These are phyloP conservation scores for Phtheirospermum japonicum DNA, from an alignment of 257 asterid species.

Conservation along the genomic window DNA sequence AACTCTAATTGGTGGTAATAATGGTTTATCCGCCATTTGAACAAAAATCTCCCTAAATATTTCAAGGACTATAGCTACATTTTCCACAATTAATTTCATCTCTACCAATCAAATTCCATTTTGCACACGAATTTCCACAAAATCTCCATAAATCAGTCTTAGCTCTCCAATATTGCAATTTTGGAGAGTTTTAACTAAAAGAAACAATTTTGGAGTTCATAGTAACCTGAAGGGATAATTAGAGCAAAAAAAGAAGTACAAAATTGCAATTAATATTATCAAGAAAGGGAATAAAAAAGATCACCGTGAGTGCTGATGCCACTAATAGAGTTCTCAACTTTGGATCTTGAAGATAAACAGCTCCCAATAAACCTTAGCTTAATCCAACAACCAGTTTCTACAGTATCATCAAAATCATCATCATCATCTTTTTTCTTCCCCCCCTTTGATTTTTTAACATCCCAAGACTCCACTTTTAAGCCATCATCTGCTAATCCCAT, in stretches of 20 bases:
- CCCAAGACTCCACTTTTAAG: constrained; percentile 50
- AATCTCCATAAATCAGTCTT: constrained; percentile 6
- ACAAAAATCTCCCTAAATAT: background rate
- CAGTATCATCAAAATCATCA: constrained; percentile 29
- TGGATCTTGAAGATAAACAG: constrained; percentile 97
- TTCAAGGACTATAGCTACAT: constrained; percentile 13
- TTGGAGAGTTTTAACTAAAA: background rate
- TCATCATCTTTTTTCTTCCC: constrained; percentile 37
- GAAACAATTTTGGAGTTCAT: background rate
- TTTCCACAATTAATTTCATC: background rate
- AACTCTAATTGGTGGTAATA: no score
- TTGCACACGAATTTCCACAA: constrained; percentile 2
- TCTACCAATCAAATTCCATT: background rate
- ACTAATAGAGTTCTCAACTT: constrained; percentile 88
- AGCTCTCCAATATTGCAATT: background rate
- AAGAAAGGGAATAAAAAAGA: background rate
- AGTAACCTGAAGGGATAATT: background rate
- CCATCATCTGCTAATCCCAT: constrained; percentile 70
- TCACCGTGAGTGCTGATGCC: constrained; percentile 89
- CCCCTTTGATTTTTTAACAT: constrained; percentile 44
- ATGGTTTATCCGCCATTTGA: background rate
- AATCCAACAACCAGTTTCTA: constrained; percentile 67
- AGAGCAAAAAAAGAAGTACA: constrained; percentile 14
- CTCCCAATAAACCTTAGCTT: constrained; percentile 69
- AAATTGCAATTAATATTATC: background rate